A percentile compares a stretch with the other conserved stretches of the same genome.
Evolutionary conservation across 2,329 filamentous ascomycete species (phyloP).

Genomic region (Amauroascus verrucosus): DNA sequence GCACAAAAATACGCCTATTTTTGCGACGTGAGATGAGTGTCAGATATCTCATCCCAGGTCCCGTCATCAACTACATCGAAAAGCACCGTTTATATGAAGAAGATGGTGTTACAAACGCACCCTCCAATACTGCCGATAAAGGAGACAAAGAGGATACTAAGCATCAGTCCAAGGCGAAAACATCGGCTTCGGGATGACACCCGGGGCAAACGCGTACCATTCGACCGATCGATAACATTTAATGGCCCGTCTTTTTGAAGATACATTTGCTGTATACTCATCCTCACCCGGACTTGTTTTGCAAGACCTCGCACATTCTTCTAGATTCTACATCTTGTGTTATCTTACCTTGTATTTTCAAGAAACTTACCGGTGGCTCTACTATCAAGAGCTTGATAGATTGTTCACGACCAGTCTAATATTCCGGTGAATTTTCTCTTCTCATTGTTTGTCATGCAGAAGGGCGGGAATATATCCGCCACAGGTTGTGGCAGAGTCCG

Average conservation of each 20-base stretch:
- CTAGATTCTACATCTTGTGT: background rate
- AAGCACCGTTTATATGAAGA: constrained; percentile 56
- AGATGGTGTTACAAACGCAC: constrained; percentile 20
- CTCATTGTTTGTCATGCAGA: background rate
- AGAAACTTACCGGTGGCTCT: background rate
- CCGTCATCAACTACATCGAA: constrained; percentile 65
- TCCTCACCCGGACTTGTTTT: background rate
- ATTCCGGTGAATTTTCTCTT: background rate
- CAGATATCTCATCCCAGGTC: constrained; percentile 62
- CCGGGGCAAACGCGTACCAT: background rate
- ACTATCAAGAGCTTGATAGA: background rate
- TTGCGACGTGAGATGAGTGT: constrained; percentile 72
- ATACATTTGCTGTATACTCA: background rate
- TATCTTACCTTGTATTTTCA: background rate
- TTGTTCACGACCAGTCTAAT: background rate
- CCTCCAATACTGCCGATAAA: background rate
- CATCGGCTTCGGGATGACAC: background rate
- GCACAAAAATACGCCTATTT: constrained; percentile 71
- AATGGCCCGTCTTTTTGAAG: background rate
- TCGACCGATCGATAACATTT: background rate
- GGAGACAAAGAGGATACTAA: background rate
- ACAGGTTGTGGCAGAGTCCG: background rate
- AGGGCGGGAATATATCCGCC: background rate
- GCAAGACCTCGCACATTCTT: background rate
- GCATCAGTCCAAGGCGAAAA: background rate